Base-by-base conservation (phyloP, 2,329 filamentous ascomycete genomes). In the Fusarium nematophilum region DNA sequence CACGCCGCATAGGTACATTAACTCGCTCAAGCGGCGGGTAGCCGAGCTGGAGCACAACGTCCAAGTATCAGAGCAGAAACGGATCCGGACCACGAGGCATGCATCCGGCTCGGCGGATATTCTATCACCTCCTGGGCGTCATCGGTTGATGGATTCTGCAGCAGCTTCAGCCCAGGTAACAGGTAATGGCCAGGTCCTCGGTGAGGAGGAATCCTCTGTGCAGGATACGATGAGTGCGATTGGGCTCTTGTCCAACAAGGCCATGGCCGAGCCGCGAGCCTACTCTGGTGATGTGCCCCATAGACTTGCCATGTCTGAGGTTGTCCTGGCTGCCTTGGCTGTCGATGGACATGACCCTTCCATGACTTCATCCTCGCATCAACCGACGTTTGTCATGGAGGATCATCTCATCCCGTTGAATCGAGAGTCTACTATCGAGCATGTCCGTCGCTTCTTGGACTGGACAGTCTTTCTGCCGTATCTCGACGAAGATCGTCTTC, bases 201-300 rank as follows among this genome's bases (percentile, higher is more conserved):
- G 45, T 0, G 57, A 61, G 0, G 58, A 61, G 3, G 57, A 61
- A 11, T 61, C 58, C 3, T 61, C 57, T 0, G 57, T 61, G 1
- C 51, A 61, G 18, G 58, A 61, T 1, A 61, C 58, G 1, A 57
- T 61, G 45, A 61, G 57, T n/a, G 58, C 58, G 4, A 61, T 61
- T 11, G 57, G 57, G 2, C 42, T 60, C 0, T 13, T 61, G 2
- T 61, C 57, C 1, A 61, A 61, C 0, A 57, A 61, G 3, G 58
- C 58, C 0, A 61, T 61, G 58, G 58, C 58, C 0, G 58, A 61
- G 9, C 55, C 58, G 9, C 45, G 58, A 0, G 53, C 29, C 0
- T 57, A 56, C 0, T 34, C 36, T 1, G 31, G 57, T 1, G 39
- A 48, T 3, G 33, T 23, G 4, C 57, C 52, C 2, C 52, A 61